phyloP scores from a whole-genome alignment of 495 filamentous ascomycete species.

The Hypoxylon fuscum region DNA sequence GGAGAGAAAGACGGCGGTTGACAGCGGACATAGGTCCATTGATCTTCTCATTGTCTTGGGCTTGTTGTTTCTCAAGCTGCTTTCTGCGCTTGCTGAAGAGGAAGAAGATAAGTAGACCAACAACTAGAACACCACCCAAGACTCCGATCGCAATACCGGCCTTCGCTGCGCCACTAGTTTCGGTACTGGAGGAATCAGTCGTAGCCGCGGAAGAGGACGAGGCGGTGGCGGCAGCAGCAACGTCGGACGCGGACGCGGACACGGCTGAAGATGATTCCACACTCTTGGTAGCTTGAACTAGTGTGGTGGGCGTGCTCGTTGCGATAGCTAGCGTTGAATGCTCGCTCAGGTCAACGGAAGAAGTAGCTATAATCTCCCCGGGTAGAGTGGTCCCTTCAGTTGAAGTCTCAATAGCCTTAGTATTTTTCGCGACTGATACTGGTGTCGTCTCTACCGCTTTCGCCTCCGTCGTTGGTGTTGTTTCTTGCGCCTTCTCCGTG shows the following conservation, averaged over 20 bases:
- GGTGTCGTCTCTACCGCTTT: constrained; percentile 22
- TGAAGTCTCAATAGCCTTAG: constrained; percentile 8
- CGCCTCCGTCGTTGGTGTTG: constrained; percentile 15
- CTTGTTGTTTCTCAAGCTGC: constrained; percentile 57
- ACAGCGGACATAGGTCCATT: constrained; percentile 55
- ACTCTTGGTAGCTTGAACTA: constrained; percentile 38
- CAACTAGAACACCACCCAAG: constrained; percentile 67
- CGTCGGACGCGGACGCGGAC: constrained; percentile 10
- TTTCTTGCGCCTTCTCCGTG: background rate
- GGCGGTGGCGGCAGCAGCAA: constrained; percentile 29
- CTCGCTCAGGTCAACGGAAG: constrained; percentile 9
- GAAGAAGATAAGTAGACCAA: constrained; percentile 70
- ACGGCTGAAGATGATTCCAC: constrained; percentile 31
- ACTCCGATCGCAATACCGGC: constrained; percentile 87
- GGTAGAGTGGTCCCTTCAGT: constrained; percentile 3
- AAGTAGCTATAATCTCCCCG: constrained; percentile 16
- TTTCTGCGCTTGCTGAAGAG: constrained; percentile 71
- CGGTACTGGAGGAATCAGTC: constrained; percentile 39
- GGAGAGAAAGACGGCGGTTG: constrained; percentile 37
- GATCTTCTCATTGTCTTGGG: constrained; percentile 67
- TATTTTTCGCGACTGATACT: constrained; percentile 8
- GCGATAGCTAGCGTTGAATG: constrained; percentile 29
- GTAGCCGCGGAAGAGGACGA: constrained; percentile 44
- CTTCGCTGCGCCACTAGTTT: constrained; percentile 71
- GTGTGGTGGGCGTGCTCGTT: constrained; percentile 27